Base-by-base conservation (phyloP, 371 early-diverging fungal species). In the Funneliformis caledonium region DNA sequence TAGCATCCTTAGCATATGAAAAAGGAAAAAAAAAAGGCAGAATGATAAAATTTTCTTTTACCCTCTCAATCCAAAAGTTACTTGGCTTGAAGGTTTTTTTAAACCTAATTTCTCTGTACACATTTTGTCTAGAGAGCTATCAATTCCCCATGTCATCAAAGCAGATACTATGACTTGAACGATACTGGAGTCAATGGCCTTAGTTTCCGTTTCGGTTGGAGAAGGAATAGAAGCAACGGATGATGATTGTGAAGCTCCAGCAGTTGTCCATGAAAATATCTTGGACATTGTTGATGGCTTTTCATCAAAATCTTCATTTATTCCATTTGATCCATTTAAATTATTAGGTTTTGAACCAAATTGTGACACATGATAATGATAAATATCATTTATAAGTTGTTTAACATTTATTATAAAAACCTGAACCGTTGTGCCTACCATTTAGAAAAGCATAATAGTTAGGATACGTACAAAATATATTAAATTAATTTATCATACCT, bases 341-440 rank as follows among this genome's bases (percentile, higher is more conserved):
- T 6, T 42, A 26, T 43, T 26, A 12, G 50, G 5, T 7, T 45
- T 65, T 56, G 80, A 79, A 22, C 80, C 80, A 42, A 79, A n/a
- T 47, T 37, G 56, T n/a, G 80, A 79, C 14, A 79, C 80, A 48
- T 79, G 80, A 42, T 79, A 79, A 52, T 79, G 80, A 60, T 79
- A 79, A 70, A 79, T 79, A 42, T 79, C 80, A 59, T 70, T 79
- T 6, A 79, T 79, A 14, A 79, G 42, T 69, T 79, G 80, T 70
- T 70, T 79, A 43, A 79, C 14, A 60, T 79, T 79, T 68, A 79
- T 79, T n/a, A 22, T 60, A 52, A 79, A 72, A 9, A 79, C 59
- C 12, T 79, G 72, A 2, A 14, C 1, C 4, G 72, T 48, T 50
- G 7, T 61, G 5, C 33, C 69, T 78, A 33, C 9, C 19, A 56